Conservation (phyloP, 805 yeast genomes). For the Grigorovia humatica region DNA sequence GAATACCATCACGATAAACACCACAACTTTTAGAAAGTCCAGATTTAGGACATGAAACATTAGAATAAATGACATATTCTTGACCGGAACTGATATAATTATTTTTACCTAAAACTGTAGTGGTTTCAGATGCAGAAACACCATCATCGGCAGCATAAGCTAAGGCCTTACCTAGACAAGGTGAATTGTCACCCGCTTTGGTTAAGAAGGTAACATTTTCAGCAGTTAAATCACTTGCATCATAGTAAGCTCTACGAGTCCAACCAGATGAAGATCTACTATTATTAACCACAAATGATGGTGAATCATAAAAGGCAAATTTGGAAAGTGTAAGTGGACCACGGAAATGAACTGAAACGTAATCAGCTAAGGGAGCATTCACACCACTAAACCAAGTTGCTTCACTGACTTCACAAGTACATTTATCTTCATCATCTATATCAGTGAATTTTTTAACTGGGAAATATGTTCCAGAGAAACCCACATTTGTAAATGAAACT, state of each 20-base stretch:
- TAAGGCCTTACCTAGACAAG: constrained; percentile 61
- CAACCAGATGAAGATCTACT: constrained; percentile 36
- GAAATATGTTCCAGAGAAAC: constrained; percentile 24
- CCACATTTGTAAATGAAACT: constrained; percentile 23
- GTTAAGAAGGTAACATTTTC: constrained; percentile 61
- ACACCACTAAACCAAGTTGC: constrained; percentile 36
- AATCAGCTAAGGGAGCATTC: constrained; percentile 56
- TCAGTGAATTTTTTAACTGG: constrained; percentile 23
- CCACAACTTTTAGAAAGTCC: constrained; percentile 60
- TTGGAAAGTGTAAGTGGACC: constrained; percentile 55
- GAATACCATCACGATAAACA: constrained; percentile 62
- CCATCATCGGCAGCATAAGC: constrained; percentile 56
- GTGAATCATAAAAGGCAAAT: constrained; percentile 52
- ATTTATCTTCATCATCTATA: constrained; percentile 12
- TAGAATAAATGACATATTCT: constrained; percentile 53
- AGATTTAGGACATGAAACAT: constrained; percentile 43
- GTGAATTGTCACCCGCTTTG: constrained; percentile 46
- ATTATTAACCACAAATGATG: constrained; percentile 28
- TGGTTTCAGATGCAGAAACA: constrained; percentile 30
- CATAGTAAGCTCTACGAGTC: constrained; percentile 50
- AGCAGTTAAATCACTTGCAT: constrained; percentile 35
- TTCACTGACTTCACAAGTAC: constrained; percentile 25
- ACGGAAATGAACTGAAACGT: constrained; percentile 65
- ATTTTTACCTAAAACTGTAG: constrained; percentile 41
- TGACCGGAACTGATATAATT: constrained; percentile 45